Evolutionary conservation across 768 basidiomycete genomes (phyloP), one percentile per base, ranked within the genome.

Genomic region (Gautieria morchelliformis): DNA sequence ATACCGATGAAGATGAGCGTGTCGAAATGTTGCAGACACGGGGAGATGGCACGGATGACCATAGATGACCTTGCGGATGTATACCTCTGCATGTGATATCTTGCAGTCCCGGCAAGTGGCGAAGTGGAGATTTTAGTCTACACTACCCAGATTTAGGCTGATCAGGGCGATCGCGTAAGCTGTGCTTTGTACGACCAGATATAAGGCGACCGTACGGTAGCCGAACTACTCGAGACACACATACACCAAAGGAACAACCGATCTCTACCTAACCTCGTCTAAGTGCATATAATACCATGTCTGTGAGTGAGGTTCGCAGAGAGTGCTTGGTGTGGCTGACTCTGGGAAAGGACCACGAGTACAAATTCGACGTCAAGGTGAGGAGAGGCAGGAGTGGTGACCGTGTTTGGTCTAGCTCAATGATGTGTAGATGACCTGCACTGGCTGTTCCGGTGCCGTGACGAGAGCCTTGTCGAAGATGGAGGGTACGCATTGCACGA

Each of bases 281-380:
- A 12, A 32, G 14, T 14, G 5, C 32, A n/a, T 45, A 32, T 3
- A 1, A 14, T 50, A 57, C 15, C 17, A 57, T 57, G 56, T 20
- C 56, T 47, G 56, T 57, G 39, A 22, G 56, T 57, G 22, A 35
- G n/a, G 5, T 27, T 37, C 33, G 10, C 17, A 35, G n/a, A 45
- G 30, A 9, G 14, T 19, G 19, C 2, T 17, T 50, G 47, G 37
- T 19, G 46, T 30, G 9, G 37, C 32, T 52, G 46, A 57, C 11
- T 37, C 35, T 33, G 17, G 9, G 3, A 19, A 57, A 54, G 61
- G 68, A 71, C 60, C 82, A 78, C 56, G 67, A 65, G 9, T 93
- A 92, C 73, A 78, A 84, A 69, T 92, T 90, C 67, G 77, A 90
- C 63, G 90, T 93, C 70, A 89, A 89, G 83, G 89, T 87, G 61